Percentiles rank a stretch among this genome's conserved stretches.
phyloP scores from a whole-genome alignment of 1,139 yeast species.

The Meyerozyma athensensis region DNA sequence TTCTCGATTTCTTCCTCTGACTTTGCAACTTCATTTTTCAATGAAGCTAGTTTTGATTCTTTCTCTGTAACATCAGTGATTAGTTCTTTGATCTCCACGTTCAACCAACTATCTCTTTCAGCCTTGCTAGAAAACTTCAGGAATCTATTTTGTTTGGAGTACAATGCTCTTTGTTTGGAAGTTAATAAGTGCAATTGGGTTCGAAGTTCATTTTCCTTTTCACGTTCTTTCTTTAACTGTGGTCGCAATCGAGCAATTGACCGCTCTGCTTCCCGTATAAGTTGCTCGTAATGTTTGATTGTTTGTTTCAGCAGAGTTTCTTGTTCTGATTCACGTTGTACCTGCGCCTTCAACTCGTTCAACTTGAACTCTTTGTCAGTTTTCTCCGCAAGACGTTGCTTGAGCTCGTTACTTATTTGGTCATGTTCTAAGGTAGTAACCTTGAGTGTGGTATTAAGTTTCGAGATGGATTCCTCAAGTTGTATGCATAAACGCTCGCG shows the following conservation, averaged over 20 bases:
- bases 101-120: slow-evolving; percentile 72
- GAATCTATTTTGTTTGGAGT: slow-evolving; percentile 71
- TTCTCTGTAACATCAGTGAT: slow-evolving; percentile 18
- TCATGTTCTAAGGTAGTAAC: slow-evolving; percentile 47
- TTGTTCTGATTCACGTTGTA: slow-evolving; percentile 15
- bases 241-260: slow-evolving; percentile 34
- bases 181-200: slow-evolving; percentile 39
- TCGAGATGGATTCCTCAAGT: slow-evolving; percentile 44
- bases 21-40: slow-evolving; percentile 36
- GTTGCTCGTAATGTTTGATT: slow-evolving; percentile 16
- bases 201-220: slow-evolving; percentile 39
- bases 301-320: slow-evolving; percentile 14
- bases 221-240: slow-evolving; percentile 31
- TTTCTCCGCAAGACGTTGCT: slow-evolving; percentile 40
- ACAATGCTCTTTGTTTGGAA: slow-evolving; percentile 57
- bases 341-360: slow-evolving; percentile 20
- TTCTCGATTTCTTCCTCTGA: slow-evolving; percentile 22
- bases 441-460: slow-evolving; percentile 32
- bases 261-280: slow-evolving; percentile 20
- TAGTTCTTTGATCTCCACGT: slow-evolving; percentile 22
- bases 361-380: slow-evolving; percentile 39
- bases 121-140: slow-evolving; percentile 50
- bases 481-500: slow-evolving; percentile 44
- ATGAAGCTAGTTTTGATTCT: slow-evolving; percentile 20
- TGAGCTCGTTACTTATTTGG: slow-evolving; percentile 46